Percentiles rank a stretch among this genome's conserved stretches.
phyloP scores from a whole-genome alignment of 2,329 filamentous ascomycete species.

The Zarea fungicola region DNA sequence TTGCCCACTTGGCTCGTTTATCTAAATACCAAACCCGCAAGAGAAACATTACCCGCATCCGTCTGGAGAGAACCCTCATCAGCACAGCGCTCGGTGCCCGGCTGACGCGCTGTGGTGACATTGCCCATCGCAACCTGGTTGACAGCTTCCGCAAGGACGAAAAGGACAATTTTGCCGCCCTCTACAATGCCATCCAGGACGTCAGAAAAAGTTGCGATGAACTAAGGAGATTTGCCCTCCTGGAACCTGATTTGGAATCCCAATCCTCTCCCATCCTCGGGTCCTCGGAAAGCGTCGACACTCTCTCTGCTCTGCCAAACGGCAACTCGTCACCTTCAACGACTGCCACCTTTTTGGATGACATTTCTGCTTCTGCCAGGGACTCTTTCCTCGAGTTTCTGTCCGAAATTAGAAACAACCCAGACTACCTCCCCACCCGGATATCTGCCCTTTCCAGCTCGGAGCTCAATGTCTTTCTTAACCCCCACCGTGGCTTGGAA shows the following conservation, averaged over 20 bases:
- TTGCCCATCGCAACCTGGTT: constrained; percentile 68
- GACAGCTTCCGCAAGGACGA: constrained; percentile 75
- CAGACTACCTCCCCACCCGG: constrained; percentile 79
- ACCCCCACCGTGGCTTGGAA: constrained; percentile 73
- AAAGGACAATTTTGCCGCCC: constrained; percentile 66
- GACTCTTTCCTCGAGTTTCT: constrained; percentile 75
- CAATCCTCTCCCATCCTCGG: constrained; percentile 35
- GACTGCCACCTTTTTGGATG: constrained; percentile 56
- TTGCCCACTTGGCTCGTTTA: constrained; percentile 71
- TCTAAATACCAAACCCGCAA: constrained; percentile 80
- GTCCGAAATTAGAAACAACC: constrained; percentile 75
- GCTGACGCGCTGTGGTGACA: constrained; percentile 67
- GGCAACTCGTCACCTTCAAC: constrained; percentile 23
- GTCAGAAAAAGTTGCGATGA: constrained; percentile 73
- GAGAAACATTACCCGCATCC: constrained; percentile 65
- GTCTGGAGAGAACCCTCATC: constrained; percentile 68
- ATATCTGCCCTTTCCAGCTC: constrained; percentile 68
- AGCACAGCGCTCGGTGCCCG: constrained; percentile 71
- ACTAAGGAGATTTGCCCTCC: constrained; percentile 62
- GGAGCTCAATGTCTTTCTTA: constrained; percentile 73
- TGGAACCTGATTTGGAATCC: constrained; percentile 68
- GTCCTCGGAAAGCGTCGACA: constrained; percentile 47
- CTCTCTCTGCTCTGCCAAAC: constrained; percentile 37
- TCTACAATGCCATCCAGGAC: constrained; percentile 75
- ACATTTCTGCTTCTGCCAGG: constrained; percentile 70